Evolutionary conservation across 208 protist genomes (phyloP), one percentile per base, ranked within the genome.

Genomic region (Wallacemonas sp.): DNA sequence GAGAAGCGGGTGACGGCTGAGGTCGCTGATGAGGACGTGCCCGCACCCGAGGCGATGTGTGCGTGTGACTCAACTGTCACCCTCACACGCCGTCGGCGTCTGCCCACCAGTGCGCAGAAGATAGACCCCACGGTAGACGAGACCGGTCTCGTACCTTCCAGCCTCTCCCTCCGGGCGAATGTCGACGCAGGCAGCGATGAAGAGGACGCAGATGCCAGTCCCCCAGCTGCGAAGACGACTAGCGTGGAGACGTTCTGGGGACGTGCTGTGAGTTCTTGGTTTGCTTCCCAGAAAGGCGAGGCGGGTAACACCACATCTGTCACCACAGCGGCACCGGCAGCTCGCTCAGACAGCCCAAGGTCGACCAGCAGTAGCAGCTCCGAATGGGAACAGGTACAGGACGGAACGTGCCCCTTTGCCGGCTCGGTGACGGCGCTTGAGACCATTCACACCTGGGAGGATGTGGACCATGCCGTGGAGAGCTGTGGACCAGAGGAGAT

Each of bases 381-480:
- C n/a, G n/a, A n/a, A n/a, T n/a, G n/a, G n/a, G n/a, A n/a, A n/a
- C n/a, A n/a, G n/a, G n/a, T n/a, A n/a, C n/a, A n/a, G n/a, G n/a
- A n/a, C n/a, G n/a, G n/a, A n/a, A n/a, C 9, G 30, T 58, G 51
- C 22, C 14, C 21, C n/a, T 21, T 58, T 31, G 51, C 51, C 26
- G 51, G 51, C 31, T 6, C 17, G 8, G 51, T 58, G 24, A 38
- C 28, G 5, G 26, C 51, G n/a, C 41, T 41, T n/a, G 56, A 49
- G 9, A n/a, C 15, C 4, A 39, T 58, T 4, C 51, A 58, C 30
- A 15, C 11, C 19, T 72, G 67, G 28, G 65, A 66, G 19, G 70
- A 67, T 39, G 41, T 84, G 27, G 60, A 76, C 42, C 11, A 30
- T 19, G 39, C 69, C 36, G 60, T 84, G 30, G 79, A 74, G 12